These are phyloP conservation scores for Brassica rapa DNA, from an alignment of 345 rosid species.

Conservation along the genomic window DNA sequence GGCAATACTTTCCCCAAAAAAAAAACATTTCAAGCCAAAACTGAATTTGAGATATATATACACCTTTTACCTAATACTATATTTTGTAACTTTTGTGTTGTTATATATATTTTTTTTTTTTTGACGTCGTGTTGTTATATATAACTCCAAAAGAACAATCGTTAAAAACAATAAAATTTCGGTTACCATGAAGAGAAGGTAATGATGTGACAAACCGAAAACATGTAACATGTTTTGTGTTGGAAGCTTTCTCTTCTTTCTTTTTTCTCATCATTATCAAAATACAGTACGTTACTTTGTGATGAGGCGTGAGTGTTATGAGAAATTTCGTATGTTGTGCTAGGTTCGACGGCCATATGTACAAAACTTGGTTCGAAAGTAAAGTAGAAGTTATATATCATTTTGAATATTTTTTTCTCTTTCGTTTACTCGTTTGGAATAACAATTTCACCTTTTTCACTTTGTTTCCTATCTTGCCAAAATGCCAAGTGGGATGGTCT, in stretches of 20 bases:
- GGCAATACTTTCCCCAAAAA: not conserved
- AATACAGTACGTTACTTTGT: constrained; percentile 32
- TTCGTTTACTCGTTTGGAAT: constrained; percentile 12
- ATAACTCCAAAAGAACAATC: not conserved
- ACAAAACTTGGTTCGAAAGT: constrained; percentile 1
- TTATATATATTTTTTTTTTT: not conserved
- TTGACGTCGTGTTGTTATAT: not conserved
- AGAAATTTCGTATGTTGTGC: constrained; percentile 14
- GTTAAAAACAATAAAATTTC: constrained; percentile 12
- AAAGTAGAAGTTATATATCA: constrained; percentile 13
- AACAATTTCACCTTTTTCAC: not conserved
- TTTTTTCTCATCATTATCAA: constrained; percentile 21
- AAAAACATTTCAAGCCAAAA: not conserved
- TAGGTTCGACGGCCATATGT: constrained; percentile 24
- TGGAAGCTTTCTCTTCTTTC: constrained; percentile 9
- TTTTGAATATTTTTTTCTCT: not conserved
- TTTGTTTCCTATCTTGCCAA: constrained; percentile 5
- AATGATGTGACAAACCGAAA: constrained; percentile 9
- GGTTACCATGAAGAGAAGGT: constrained; percentile 14
- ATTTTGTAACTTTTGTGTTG: not conserved
- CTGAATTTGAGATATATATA: not conserved
- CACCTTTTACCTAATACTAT: not conserved
- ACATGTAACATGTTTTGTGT: constrained; percentile 34
- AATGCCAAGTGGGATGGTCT: constrained; percentile 12
- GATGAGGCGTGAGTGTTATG: constrained; percentile 18